phyloP scores from a whole-genome alignment of 192 early-diverging fungal genomes.

The Backusella morwellensis region DNA sequence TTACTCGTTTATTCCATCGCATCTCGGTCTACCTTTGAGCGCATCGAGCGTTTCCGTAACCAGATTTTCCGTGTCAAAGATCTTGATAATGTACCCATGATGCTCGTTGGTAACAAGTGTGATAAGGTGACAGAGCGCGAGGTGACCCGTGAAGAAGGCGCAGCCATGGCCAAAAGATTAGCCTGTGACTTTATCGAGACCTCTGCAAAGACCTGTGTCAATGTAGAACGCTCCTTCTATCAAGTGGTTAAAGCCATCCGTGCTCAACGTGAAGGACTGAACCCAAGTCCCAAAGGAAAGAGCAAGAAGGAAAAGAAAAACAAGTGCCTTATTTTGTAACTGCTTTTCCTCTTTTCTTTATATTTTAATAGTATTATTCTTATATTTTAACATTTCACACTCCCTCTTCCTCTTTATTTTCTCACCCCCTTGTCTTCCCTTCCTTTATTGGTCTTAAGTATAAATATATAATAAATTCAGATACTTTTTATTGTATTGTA shows the following conservation, averaged over 20 bases:
- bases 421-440: not conserved
- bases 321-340: slow-evolving; percentile 12
- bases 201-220: slow-evolving; percentile 82
- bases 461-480: not conserved
- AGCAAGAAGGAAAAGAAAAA: slow-evolving; percentile 8
- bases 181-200: slow-evolving; percentile 84
- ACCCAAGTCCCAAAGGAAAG: slow-evolving; percentile 8
- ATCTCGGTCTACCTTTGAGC: slow-evolving; percentile 80
- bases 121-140: slow-evolving; percentile 79
- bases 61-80: slow-evolving; percentile 89
- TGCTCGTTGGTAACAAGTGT: slow-evolving; percentile 91
- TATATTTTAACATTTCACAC: not conserved
- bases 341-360: not conserved
- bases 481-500: too few species aligned
- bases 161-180: slow-evolving; percentile 66
- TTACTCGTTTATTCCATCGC: slow-evolving; percentile 89
- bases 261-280: slow-evolving; percentile 47
- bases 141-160: slow-evolving; percentile 79
- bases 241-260: slow-evolving; percentile 75
- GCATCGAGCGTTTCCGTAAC: slow-evolving; percentile 77
- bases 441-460: not conserved
- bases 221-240: slow-evolving; percentile 85
- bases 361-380: not conserved
- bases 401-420: not conserved
- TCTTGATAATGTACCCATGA: slow-evolving; percentile 78